These are phyloP conservation scores for Aspergillus clavatus DNA, from an alignment of 2,329 filamentous ascomycete species.

Conservation along the genomic window DNA sequence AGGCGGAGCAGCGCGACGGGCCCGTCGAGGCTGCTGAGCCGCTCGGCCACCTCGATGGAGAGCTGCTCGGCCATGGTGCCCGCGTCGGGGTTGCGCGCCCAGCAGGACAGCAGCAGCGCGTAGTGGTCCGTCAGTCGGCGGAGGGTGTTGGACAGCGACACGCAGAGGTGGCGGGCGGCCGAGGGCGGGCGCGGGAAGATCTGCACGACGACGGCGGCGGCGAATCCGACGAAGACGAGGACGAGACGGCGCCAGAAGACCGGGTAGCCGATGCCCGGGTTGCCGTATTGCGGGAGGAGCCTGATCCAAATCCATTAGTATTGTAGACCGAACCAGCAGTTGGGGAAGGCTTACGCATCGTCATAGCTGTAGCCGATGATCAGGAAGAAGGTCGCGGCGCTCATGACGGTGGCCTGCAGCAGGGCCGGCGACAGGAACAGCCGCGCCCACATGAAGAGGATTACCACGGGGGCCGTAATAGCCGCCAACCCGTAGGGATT, in stretches of 20 bases:
- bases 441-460: conserved; percentile 33
- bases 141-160: conserved; percentile 43
- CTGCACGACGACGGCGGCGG: conserved; percentile 43
- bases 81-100: conserved; percentile 29
- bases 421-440: conserved; percentile 30
- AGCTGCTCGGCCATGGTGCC: conserved; percentile 27
- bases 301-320: conserved; percentile 23
- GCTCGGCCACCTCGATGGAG: conserved; percentile 30
- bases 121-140: conserved; percentile 47
- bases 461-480: conserved; percentile 29
- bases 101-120: conserved; percentile 45
- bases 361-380: conserved; percentile 48
- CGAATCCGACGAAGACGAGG: conserved; percentile 44
- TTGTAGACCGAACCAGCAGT: no score
- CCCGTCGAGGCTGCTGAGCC: conserved; percentile 29
- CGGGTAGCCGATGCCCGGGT: conserved; percentile 45
- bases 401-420: conserved; percentile 35
- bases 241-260: conserved; percentile 47
- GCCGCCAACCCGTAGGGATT: conserved; percentile 50
- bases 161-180: conserved; percentile 42
- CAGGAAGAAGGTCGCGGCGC: conserved; percentile 42
- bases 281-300: conserved; percentile 42
- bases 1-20: conserved; percentile 33
- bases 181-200: conserved; percentile 47
- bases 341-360: conserved; percentile 25